Evolutionary conservation across 345 rosid species (phyloP).

Genomic region (Populus euphratica): DNA sequence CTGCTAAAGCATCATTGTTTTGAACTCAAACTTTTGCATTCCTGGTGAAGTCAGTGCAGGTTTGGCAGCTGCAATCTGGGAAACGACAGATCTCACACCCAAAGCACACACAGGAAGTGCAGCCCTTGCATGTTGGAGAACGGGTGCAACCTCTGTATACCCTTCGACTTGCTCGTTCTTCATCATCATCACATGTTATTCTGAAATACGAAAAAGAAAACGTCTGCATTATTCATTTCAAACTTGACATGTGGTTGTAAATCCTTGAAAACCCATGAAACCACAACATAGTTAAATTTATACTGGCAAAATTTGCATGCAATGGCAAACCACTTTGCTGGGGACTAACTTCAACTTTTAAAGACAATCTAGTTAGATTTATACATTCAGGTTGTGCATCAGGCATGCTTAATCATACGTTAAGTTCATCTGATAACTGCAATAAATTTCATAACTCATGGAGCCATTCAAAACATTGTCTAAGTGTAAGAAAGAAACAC

Average conservation of each 20-base stretch:
- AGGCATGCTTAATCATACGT: too few relatives aligned
- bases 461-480: too few relatives aligned
- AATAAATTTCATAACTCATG: neutral
- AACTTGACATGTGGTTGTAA: too few relatives aligned
- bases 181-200: constrained; percentile 63
- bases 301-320: neutral
- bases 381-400: too few relatives aligned
- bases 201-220: constrained; percentile 35
- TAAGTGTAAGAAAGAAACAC: neutral
- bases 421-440: neutral
- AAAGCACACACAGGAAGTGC: constrained; percentile 95
- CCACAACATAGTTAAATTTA: neutral
- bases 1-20: neutral
- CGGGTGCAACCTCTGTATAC: constrained; percentile 81
- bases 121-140: constrained; percentile 82
- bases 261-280: too few relatives aligned
- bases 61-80: constrained; percentile 90
- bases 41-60: constrained; percentile 78
- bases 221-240: too few relatives aligned
- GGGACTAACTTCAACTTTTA: neutral
- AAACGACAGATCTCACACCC: constrained; percentile 89
- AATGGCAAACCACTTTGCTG: neutral
- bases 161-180: constrained; percentile 74
- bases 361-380: neutral
- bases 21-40: constrained; percentile 46